Percentiles rank a stretch among this genome's conserved stretches.
Evolutionary conservation across 1,284 basidiomycete genomes (phyloP).

Genomic region (Puccinia horiana): DNA sequence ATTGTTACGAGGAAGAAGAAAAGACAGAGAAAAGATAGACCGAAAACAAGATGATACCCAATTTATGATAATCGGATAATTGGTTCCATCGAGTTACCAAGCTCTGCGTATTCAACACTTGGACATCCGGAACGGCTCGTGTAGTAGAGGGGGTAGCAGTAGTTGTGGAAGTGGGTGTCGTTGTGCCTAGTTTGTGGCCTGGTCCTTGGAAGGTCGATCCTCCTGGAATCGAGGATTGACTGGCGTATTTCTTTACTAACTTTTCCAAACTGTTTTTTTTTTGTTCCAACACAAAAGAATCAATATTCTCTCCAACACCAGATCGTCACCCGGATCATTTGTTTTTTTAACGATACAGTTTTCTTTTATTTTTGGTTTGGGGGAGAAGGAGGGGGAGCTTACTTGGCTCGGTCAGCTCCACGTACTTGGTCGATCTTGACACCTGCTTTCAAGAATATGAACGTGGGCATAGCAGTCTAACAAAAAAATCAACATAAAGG

Average conservation of each 20-base stretch:
- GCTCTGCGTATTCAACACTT: not conserved
- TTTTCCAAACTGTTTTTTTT: slow-evolving; percentile 19
- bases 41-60: slow-evolving; percentile 26
- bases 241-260: slow-evolving; percentile 33
- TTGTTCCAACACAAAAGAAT: too few relatives aligned
- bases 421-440: slow-evolving; percentile 29
- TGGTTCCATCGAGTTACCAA: not conserved
- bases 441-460: slow-evolving; percentile 27
- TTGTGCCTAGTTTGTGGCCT: slow-evolving; percentile 35
- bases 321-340: not conserved
- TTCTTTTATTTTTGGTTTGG: not conserved
- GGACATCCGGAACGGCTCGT: not conserved
- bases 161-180: not conserved
- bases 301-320: too few relatives aligned
- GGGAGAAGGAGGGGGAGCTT: too few relatives aligned
- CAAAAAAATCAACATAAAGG: not conserved
- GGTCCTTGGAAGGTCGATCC: slow-evolving; percentile 10
- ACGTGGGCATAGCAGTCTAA: slow-evolving; percentile 46
- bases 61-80: slow-evolving; percentile 33
- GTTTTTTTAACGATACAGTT: not conserved
- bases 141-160: not conserved
- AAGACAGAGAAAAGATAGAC: slow-evolving; percentile 14
- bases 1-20: too few relatives aligned
- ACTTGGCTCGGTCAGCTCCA: slow-evolving; percentile 37
- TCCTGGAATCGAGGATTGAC: slow-evolving; percentile 13